A percentile compares a stretch with the other conserved stretches of the same genome.
These are phyloP conservation scores for Aspergillus hortae DNA, from an alignment of 2,329 filamentous ascomycete species.

Conservation along the genomic window DNA sequence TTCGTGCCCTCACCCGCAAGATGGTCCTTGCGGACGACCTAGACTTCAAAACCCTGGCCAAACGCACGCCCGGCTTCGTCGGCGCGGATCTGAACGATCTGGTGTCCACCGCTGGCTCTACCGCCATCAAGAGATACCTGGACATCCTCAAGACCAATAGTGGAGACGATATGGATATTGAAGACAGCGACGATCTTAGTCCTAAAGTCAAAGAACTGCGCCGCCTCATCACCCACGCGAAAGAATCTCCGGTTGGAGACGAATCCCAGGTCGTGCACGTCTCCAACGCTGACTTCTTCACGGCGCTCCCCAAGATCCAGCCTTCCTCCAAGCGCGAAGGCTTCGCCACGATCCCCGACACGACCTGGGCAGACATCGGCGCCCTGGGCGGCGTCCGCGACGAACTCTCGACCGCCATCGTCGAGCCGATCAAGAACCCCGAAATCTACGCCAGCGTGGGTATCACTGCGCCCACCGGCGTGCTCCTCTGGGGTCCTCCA, in stretches of 20 bases:
- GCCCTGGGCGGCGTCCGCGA: constrained; percentile 75
- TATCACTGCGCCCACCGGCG: constrained; percentile 76
- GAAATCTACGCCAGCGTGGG: constrained; percentile 73
- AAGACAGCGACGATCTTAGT: constrained; percentile 35
- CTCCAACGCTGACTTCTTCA: constrained; percentile 66
- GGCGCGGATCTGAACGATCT: constrained; percentile 79
- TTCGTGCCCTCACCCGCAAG: constrained; percentile 67
- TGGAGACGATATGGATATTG: constrained; percentile 53
- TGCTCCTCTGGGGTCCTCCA: constrained; percentile 92
- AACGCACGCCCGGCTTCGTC: constrained; percentile 86
- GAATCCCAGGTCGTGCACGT: constrained; percentile 57
- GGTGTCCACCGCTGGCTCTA: constrained; percentile 61
- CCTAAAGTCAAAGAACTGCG: constrained; percentile 45
- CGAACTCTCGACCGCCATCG: constrained; percentile 79
- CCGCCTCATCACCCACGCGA: constrained; percentile 54
- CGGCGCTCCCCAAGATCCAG: constrained; percentile 70
- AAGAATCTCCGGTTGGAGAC: constrained; percentile 48
- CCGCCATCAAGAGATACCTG: constrained; percentile 61
- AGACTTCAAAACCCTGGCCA: constrained; percentile 70
- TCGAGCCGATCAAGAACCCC: constrained; percentile 81
- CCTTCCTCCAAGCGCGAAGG: constrained; percentile 86
- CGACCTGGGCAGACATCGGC: constrained; percentile 90
- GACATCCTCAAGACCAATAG: constrained; percentile 48
- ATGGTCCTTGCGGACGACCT: constrained; percentile 65
- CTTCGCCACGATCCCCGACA: constrained; percentile 89